phyloP scores from a whole-genome alignment of 2,329 filamentous ascomycete genomes.

The Neoarthrinium moseri region DNA sequence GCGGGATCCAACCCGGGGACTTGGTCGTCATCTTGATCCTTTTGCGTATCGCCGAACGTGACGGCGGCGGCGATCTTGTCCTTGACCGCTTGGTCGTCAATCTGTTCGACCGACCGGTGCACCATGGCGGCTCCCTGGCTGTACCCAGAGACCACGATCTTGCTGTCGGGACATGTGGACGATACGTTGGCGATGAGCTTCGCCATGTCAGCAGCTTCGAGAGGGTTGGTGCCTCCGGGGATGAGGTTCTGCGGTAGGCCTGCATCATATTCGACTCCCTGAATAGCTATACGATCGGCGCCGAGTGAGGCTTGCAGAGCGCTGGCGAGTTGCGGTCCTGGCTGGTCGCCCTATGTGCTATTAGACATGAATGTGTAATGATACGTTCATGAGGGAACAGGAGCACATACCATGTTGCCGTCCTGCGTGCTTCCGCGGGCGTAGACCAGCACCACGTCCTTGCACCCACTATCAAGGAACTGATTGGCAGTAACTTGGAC shows the following conservation, averaged over 20 bases:
- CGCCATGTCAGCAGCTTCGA: conserved; percentile 25
- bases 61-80: conserved; percentile 24
- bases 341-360: conserved; percentile 22
- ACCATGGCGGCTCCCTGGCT: conserved; percentile 31
- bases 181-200: conserved; percentile 26
- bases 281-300: conserved; percentile 10
- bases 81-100: conserved; percentile 27
- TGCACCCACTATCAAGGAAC: conserved; percentile 31
- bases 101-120: conserved; percentile 27
- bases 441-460: conserved; percentile 35
- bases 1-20: conserved; percentile 26
- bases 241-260: conserved; percentile 24
- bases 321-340: conserved; percentile 22
- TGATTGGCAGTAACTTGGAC: conserved; percentile 32
- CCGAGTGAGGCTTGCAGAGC: conserved; percentile 19
- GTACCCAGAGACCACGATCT: conserved; percentile 31
- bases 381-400: neutral
- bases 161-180: conserved; percentile 28
- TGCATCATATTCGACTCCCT: conserved; percentile 24
- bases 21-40: conserved; percentile 23
- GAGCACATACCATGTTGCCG: conserved; percentile 35
- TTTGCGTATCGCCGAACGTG: conserved; percentile 30
- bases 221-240: conserved; percentile 22
- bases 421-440: conserved; percentile 37
- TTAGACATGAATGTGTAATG: neutral